Conservation (phyloP, 148 eudicot species). For the Nepenthes mirabilis region DNA sequence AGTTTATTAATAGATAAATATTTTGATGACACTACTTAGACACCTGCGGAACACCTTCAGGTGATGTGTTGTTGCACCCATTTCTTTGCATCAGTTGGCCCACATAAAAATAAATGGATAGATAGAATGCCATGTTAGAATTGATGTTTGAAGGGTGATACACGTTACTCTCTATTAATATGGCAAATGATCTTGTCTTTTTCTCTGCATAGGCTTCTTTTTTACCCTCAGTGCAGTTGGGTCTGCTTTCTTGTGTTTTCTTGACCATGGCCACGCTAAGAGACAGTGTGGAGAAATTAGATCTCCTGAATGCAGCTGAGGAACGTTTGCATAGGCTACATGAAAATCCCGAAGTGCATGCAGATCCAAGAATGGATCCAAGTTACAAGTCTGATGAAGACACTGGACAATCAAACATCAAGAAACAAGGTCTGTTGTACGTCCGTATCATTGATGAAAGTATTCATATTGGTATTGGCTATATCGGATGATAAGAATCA, state of each 20-base stretch:
- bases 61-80: too few species aligned
- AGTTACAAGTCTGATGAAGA: slow-evolving; percentile 77
- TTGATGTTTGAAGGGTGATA: too few species aligned
- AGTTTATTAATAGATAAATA: neutral
- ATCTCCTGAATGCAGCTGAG: slow-evolving; percentile 68
- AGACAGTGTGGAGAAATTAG: slow-evolving; percentile 64
- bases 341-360: slow-evolving; percentile 65
- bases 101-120: too few species aligned
- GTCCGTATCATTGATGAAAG: neutral
- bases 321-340: slow-evolving; percentile 57
- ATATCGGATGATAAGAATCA: too few species aligned
- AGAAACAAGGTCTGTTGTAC: slow-evolving; percentile 40
- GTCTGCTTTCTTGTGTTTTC: neutral
- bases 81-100: too few species aligned
- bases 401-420: slow-evolving; percentile 25
- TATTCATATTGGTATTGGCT: neutral
- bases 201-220: neutral
- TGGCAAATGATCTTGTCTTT: neutral
- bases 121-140: too few species aligned
- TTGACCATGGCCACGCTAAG: slow-evolving; percentile 48
- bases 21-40: too few species aligned
- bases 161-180: too few species aligned
- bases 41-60: too few species aligned
- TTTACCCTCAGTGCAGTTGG: too few species aligned
- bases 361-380: slow-evolving; percentile 88